Conservation (phyloP, 2,329 filamentous ascomycete species). For the Magnaporthiopsis rhizophila region DNA sequence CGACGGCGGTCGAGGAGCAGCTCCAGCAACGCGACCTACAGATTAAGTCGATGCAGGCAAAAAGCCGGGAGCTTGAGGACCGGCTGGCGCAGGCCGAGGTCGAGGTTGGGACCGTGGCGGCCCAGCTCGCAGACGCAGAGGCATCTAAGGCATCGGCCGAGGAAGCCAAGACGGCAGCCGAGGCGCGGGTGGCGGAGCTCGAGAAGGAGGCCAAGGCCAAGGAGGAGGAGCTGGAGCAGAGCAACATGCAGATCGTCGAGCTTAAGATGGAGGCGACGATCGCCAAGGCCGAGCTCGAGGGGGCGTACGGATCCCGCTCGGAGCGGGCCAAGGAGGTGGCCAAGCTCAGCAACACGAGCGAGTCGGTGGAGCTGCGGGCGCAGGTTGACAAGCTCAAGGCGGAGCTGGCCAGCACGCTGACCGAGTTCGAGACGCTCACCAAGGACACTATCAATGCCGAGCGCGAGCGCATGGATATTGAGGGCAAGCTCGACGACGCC, state of each 20-base stretch:
- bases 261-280: constrained; percentile 55
- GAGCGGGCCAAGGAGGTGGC: constrained; percentile 52
- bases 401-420: constrained; percentile 41
- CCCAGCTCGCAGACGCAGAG: constrained; percentile 24
- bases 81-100: constrained; percentile 29
- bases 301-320: constrained; percentile 50
- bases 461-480: constrained; percentile 39
- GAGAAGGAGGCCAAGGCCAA: constrained; percentile 35
- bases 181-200: constrained; percentile 9
- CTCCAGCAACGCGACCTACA: constrained; percentile 35
- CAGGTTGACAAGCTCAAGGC: constrained; percentile 42
- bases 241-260: constrained; percentile 46
- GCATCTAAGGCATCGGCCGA: constrained; percentile 16
- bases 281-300: constrained; percentile 53
- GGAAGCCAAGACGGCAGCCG: constrained; percentile 21
- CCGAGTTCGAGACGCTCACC: constrained; percentile 46
- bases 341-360: constrained; percentile 40
- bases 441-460: constrained; percentile 42
- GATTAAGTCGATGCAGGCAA: constrained; percentile 35
- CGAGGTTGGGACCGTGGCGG: constrained; percentile 27
- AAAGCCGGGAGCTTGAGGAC: constrained; percentile 29
- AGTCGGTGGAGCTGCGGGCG: constrained; percentile 35
- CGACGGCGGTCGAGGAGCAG: constrained; percentile 25
- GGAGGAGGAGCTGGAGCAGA: constrained; percentile 41
- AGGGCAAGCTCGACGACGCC: constrained; percentile 33